These are phyloP conservation scores for Hordeum marinum DNA, from an alignment of 176 grass and related monocot species.

Conservation along the genomic window DNA sequence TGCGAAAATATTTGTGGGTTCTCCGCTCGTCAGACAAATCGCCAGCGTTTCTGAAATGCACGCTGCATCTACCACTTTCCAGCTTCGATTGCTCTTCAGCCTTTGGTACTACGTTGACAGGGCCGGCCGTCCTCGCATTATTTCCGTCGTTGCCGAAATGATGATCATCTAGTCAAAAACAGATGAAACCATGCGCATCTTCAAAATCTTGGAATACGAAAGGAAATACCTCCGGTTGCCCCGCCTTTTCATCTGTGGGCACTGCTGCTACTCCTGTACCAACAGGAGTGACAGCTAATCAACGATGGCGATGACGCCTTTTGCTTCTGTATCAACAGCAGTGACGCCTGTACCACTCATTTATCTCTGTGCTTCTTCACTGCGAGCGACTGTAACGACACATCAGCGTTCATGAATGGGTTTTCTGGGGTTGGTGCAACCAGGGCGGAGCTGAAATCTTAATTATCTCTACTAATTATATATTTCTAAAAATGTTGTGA, in stretches of 20 bases:
- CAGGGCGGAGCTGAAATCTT: too few relatives aligned
- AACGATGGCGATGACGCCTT: background rate
- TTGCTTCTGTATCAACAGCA: background rate
- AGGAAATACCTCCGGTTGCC: background rate
- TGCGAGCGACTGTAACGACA: slow-evolving; percentile 24
- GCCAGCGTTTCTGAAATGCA: background rate
- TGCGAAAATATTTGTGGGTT: slow-evolving; percentile 32
- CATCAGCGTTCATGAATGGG: slow-evolving; percentile 12
- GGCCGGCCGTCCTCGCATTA: background rate
- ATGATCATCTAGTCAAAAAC: background rate
- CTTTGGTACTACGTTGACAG: background rate
- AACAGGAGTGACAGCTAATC: slow-evolving; percentile 20
- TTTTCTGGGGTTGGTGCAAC: background rate
- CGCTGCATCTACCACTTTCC: background rate
- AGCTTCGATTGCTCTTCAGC: background rate
- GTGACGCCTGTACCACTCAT: too few relatives aligned
- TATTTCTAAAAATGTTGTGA: too few relatives aligned
- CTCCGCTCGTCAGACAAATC: slow-evolving; percentile 3
- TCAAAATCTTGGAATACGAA: background rate
- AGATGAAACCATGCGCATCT: background rate
- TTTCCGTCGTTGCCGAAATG: background rate
- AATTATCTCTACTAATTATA: too few relatives aligned
- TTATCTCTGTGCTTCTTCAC: background rate
- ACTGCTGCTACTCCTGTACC: slow-evolving; percentile 9
- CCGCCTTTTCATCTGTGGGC: background rate